Percentiles rank a stretch among this genome's conserved stretches.
phyloP scores from a whole-genome alignment of 169 alveolate species.

The Ichthyophthirius multifiliis region DNA sequence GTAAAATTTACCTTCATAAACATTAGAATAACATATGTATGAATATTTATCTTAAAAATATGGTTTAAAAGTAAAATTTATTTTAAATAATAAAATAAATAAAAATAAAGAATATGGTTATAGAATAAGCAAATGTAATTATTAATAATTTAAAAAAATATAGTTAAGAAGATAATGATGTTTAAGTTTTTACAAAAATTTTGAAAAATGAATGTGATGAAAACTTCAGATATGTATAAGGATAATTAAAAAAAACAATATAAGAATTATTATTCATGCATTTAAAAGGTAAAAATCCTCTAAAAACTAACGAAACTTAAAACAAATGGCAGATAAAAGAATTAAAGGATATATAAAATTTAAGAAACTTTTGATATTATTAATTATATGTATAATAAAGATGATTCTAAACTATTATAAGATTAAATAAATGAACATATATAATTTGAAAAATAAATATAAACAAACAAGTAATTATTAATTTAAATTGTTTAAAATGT shows the following conservation, averaged over 20 bases:
- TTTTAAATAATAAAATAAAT: neutral
- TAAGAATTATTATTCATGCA: constrained; percentile 61
- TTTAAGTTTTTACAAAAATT: constrained; percentile 84
- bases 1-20: constrained; percentile 75
- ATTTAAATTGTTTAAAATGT: too few species aligned
- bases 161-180: constrained; percentile 81
- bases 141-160: constrained; percentile 76
- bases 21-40: constrained; percentile 87
- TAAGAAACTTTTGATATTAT: constrained; percentile 79
- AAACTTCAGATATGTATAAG: constrained; percentile 76
- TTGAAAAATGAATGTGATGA: constrained; percentile 87
- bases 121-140: constrained; percentile 85
- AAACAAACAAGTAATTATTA: too few species aligned
- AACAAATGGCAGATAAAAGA: constrained; percentile 62
- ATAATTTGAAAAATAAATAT: constrained; percentile 15
- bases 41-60: constrained; percentile 81
- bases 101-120: constrained; percentile 38
- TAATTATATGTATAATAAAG: constrained; percentile 81
- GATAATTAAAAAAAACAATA: constrained; percentile 72
- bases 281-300: constrained; percentile 74
- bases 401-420: constrained; percentile 70
- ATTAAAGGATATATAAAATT: constrained; percentile 66
- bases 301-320: constrained; percentile 77
- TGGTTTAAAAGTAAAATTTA: constrained; percentile 66
- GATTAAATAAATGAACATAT: constrained; percentile 40